phyloP scores from a whole-genome alignment of 1,139 yeast species.

The Trichomonascaceae sp. region DNA sequence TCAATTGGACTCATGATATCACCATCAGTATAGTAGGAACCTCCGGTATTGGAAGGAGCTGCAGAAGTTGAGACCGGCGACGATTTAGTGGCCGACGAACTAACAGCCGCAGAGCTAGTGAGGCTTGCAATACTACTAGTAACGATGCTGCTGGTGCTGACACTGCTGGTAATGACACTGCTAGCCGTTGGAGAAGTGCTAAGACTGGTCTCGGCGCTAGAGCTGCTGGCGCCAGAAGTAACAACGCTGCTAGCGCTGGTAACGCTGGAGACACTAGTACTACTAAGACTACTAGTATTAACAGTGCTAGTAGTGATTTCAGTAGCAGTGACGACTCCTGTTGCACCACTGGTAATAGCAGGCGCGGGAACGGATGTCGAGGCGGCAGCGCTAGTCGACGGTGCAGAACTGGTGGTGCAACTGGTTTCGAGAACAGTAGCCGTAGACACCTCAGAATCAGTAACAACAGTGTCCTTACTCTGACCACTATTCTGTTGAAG shows the following conservation, averaged over 20 bases:
- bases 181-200: constrained; percentile 11
- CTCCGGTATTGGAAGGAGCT: constrained; percentile 14
- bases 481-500: constrained; percentile 4
- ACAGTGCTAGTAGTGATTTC: background rate
- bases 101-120: background rate
- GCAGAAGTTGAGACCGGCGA: constrained; percentile 12
- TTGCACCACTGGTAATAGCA: background rate
- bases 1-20: constrained; percentile 48
- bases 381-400: constrained; percentile 2
- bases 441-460: constrained; percentile 6
- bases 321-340: too few species aligned
- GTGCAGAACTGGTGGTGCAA: constrained; percentile 7
- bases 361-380: constrained; percentile 1
- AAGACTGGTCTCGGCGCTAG: constrained; percentile 12
- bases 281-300: background rate
- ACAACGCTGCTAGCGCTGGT: background rate
- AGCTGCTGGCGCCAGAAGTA: background rate
- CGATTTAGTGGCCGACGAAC: background rate
- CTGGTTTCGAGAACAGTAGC: constrained; percentile 10
- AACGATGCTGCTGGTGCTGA: constrained; percentile 4
- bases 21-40: constrained; percentile 24
- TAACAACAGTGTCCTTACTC: constrained; percentile 7
- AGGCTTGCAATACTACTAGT: background rate
- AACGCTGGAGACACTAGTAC: background rate
- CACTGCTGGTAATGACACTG: background rate